A percentile compares a stretch with the other conserved stretches of the same genome.
phyloP scores from a whole-genome alignment of 2,329 filamentous ascomycete genomes.

The Myriosclerotinia curreyana region DNA sequence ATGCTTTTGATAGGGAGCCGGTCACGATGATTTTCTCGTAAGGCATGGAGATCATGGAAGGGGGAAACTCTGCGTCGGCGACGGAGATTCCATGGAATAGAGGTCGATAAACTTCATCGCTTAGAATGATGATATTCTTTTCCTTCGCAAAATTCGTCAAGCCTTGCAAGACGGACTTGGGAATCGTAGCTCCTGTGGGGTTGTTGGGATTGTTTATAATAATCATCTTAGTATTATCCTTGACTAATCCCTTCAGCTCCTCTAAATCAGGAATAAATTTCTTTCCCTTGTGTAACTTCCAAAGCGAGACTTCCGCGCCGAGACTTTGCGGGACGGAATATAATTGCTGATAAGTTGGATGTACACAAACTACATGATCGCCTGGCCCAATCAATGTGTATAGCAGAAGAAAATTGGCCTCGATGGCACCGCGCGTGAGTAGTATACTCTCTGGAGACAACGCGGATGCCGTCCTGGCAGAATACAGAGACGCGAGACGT shows the following conservation, averaged over 20 bases:
- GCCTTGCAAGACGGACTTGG: constrained; percentile 55
- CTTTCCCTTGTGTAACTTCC: constrained; percentile 64
- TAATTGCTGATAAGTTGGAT: constrained; percentile 83
- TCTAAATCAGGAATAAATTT: constrained; percentile 65
- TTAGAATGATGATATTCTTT: constrained; percentile 63
- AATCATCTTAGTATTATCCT: constrained; percentile 67
- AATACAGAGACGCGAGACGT: constrained; percentile 64
- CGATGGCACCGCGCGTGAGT: constrained; percentile 76
- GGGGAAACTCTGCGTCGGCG: constrained; percentile 50
- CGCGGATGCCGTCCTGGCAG: constrained; percentile 48
- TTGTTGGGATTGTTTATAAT: constrained; percentile 78
- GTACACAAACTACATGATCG: constrained; percentile 83
- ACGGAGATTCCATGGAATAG: constrained; percentile 60
- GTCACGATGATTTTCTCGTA: constrained; percentile 71
- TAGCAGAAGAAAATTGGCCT: constrained; percentile 78
- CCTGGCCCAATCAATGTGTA: constrained; percentile 69
- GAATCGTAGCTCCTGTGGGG: constrained; percentile 70
- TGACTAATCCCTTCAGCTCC: constrained; percentile 63
- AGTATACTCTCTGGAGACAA: constrained; percentile 62
- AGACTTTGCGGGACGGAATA: constrained; percentile 72
- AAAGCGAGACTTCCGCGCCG: constrained; percentile 74
- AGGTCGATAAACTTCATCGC: constrained; percentile 81
- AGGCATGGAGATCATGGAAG: constrained; percentile 67
- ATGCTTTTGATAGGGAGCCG: constrained; percentile 82
- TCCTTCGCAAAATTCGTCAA: constrained; percentile 63